A percentile compares a stretch with the other conserved stretches of the same genome.
phyloP scores from a whole-genome alignment of 371 early-diverging fungal species.

The Mucor velutinosus region DNA sequence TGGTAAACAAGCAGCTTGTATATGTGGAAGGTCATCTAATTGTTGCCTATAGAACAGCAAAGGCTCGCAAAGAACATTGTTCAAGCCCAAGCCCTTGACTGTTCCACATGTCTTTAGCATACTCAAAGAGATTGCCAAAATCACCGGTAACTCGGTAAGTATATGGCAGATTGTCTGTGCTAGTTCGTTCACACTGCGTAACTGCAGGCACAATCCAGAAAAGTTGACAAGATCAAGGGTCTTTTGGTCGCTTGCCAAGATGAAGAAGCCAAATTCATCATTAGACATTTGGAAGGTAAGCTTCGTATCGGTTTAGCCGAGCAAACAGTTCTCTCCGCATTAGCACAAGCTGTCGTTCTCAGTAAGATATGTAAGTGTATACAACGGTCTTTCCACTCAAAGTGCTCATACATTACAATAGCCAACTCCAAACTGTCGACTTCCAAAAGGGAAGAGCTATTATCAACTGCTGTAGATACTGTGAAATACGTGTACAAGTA shows the following conservation, averaged over 20 bases:
- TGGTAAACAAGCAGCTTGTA: conserved; percentile 22
- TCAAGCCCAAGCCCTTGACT: conserved; percentile 80
- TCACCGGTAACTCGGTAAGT: conserved; percentile 73
- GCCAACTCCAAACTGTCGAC: conserved; percentile 27
- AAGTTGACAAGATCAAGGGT: conserved; percentile 83
- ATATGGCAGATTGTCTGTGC: background rate
- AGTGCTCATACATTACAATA: background rate
- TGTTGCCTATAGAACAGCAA: conserved; percentile 47
- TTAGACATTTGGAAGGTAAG: conserved; percentile 94
- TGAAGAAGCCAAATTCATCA: conserved; percentile 92
- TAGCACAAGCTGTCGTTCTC: conserved; percentile 81
- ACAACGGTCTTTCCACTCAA: too few relatives aligned
- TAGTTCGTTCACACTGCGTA: background rate
- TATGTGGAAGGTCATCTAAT: background rate
- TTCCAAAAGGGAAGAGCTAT: conserved; percentile 55
- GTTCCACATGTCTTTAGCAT: conserved; percentile 84
- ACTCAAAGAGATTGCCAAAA: conserved; percentile 84
- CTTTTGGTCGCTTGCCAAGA: conserved; percentile 85
- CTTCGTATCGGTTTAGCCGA: conserved; percentile 98
- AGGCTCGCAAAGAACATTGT: conserved; percentile 75
- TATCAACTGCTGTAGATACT: conserved; percentile 73
- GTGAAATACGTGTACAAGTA: conserved; percentile 93
- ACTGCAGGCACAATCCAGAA: conserved; percentile 65
- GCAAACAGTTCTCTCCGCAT: conserved; percentile 87
- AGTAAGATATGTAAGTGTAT: conserved; percentile 29